phyloP scores from a whole-genome alignment of 176 grass and related monocot species.

The Ananas comosus region DNA sequence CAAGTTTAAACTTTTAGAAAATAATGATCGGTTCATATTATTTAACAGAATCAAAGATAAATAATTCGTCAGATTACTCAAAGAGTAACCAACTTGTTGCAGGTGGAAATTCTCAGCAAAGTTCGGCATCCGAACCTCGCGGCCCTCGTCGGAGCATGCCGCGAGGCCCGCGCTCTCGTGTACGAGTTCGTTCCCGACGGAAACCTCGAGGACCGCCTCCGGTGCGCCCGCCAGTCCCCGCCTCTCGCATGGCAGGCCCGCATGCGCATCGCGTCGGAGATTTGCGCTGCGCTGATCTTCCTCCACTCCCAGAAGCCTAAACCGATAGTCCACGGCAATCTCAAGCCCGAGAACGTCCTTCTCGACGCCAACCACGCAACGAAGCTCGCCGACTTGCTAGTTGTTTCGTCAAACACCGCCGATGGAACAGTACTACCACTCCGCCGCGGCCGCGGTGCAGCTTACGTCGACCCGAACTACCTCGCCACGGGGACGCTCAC shows the following conservation, averaged over 20 bases:
- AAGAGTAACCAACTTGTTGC: not conserved
- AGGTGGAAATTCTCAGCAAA: conserved; percentile 21
- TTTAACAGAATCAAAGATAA: too few relatives aligned
- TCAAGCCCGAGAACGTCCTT: conserved; percentile 51
- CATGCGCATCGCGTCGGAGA: conserved; percentile 27
- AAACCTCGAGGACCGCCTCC: conserved; percentile 43
- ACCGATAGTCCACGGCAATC: conserved; percentile 38
- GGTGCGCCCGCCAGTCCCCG: not conserved
- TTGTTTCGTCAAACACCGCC: too few relatives aligned
- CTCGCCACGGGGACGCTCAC: conserved; percentile 34
- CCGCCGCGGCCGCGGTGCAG: not conserved
- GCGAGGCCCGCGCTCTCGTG: conserved; percentile 37
- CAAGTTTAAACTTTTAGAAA: too few relatives aligned
- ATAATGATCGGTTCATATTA: too few relatives aligned
- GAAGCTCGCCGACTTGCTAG: conserved; percentile 38
- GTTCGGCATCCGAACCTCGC: conserved; percentile 35
- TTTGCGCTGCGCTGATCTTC: conserved; percentile 32
- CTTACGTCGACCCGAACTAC: conserved; percentile 30
- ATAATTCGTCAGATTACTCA: too few relatives aligned
- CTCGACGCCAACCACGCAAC: conserved; percentile 11
- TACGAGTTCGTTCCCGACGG: conserved; percentile 40
- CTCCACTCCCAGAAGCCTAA: conserved; percentile 35
- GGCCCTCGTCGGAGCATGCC: conserved; percentile 42
- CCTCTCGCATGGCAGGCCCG: conserved; percentile 50
- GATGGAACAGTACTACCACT: too few relatives aligned